Percentiles rank a stretch among this genome's conserved stretches.
Evolutionary conservation across 2,329 filamentous ascomycete species (phyloP).

Genomic region (Pseudogymnoascus sp.): DNA sequence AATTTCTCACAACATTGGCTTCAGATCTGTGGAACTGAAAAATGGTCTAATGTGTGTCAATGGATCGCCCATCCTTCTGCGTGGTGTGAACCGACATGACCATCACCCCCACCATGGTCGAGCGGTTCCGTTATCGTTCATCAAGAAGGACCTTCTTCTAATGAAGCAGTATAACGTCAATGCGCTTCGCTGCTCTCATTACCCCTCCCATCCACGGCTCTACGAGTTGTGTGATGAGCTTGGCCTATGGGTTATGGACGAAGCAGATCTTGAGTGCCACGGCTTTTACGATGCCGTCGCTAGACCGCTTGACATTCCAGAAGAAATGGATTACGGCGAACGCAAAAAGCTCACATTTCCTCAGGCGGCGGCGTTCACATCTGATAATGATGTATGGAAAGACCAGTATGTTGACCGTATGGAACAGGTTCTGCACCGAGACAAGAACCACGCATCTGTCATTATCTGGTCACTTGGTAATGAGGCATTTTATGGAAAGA

Average conservation of each 20-base stretch:
- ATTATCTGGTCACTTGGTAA: slow-evolving; percentile 70
- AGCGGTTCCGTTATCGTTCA: slow-evolving; percentile 45
- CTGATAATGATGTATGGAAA: slow-evolving; percentile 53
- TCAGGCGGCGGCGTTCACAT: slow-evolving; percentile 50
- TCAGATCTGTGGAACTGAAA: slow-evolving; percentile 56
- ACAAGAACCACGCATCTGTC: slow-evolving; percentile 64
- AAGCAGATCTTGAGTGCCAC: slow-evolving; percentile 46
- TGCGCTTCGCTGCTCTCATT: slow-evolving; percentile 60
- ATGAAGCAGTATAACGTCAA: slow-evolving; percentile 70
- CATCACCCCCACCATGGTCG: slow-evolving; percentile 55
- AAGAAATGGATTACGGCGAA: slow-evolving; percentile 52
- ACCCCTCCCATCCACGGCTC: slow-evolving; percentile 54
- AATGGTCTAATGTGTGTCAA: slow-evolving; percentile 56
- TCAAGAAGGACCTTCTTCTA: slow-evolving; percentile 52
- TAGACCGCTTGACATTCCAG: slow-evolving; percentile 44
- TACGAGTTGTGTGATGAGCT: slow-evolving; percentile 57
- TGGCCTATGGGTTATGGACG: slow-evolving; percentile 54
- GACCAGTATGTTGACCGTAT: slow-evolving; percentile 62
- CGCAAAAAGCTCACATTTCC: slow-evolving; percentile 49
- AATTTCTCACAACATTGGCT: slow-evolving; percentile 45
- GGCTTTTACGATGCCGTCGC: slow-evolving; percentile 37
- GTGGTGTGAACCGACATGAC: slow-evolving; percentile 63
- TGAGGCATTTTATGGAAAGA: slow-evolving; percentile 63
- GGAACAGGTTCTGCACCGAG: slow-evolving; percentile 54
- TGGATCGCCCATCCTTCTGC: slow-evolving; percentile 51